Base-by-base conservation (phyloP, 108 stramenopile genomes). In the Cyclotella kingstonii region DNA sequence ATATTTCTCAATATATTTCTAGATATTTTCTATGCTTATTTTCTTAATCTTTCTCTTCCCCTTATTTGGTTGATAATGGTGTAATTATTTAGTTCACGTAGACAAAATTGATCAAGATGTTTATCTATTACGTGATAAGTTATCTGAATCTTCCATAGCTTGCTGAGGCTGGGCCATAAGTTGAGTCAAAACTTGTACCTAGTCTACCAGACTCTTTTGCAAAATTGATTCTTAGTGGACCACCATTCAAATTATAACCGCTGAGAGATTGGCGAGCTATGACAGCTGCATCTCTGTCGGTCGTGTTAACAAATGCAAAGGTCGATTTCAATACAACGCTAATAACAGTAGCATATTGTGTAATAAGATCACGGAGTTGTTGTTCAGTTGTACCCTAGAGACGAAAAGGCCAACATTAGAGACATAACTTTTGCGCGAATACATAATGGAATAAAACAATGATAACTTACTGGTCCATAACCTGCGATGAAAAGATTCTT, bases 401-500 rank as follows among this genome's bases (percentile, higher is more conserved):
- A 38, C 2, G 28, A 58, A 30, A 21, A 27, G n/a, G 33, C 6
- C n/a, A 39, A 22, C 41, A 17, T 14, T 36, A 42, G 51, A 29
- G 15, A 6, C 11, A 54, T 23, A 30, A 8, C 5, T 30, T 8
- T 29, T 27, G 17, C 10, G 31, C 23, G 41, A 4, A 0, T 14
- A 46, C 1, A 35, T 18, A 43, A 43, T 23, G 19, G n/a, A 17
- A 18, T 28, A 34, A 27, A 1, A 43, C 4, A 18, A 35, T 23
- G 19, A 22, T n/a, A 5, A 43, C 64, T 65, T 43, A 65, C 64
- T 17, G 82, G 81, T 6, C 91, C 91, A 58, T 93, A 93, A 3
- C 91, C 91, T 9, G 91, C 91, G 17, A 93, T 79, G 51, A 93
- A 93, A 12, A 93, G 66, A 66, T 93, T 93, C 60, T 85, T 93